Percentiles rank a stretch among this genome's conserved stretches.
Conservation (phyloP, 176 grass and related monocot genomes). For the Rhipidocladum racemiflorum region DNA sequence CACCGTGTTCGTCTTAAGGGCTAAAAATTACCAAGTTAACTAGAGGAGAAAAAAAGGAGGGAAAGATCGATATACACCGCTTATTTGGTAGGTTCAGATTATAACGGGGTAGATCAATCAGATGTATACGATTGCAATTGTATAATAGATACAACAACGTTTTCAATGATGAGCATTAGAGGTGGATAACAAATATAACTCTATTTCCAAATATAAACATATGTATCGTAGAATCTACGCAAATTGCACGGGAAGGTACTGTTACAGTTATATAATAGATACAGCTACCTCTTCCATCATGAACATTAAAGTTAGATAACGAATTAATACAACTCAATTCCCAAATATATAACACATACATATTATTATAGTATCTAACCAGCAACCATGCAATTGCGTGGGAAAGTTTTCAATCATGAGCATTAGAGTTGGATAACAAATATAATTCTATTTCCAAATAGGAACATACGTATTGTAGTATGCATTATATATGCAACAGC, state of each 20-base stretch:
- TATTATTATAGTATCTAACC: not conserved
- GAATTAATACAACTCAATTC: not conserved
- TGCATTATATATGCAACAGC: not conserved
- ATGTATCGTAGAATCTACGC: not conserved
- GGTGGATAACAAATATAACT: not conserved
- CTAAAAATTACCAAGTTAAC: too few relatives aligned
- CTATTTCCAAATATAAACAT: not conserved
- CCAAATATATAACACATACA: not conserved
- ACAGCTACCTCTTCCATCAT: too few relatives aligned
- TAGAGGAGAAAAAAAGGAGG: too few relatives aligned
- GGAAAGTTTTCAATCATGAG: not conserved
- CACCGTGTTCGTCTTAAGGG: too few relatives aligned
- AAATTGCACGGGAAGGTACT: too few relatives aligned
- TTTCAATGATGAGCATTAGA: not conserved
- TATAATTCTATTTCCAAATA: not conserved
- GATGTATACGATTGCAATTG: too few relatives aligned
- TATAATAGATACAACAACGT: too few relatives aligned
- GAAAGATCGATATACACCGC: too few relatives aligned
- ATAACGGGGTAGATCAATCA: too few relatives aligned
- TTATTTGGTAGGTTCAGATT: too few relatives aligned
- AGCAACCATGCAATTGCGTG: not conserved
- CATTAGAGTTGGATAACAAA: not conserved
- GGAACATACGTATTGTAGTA: not conserved
- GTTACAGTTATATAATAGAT: too few relatives aligned
- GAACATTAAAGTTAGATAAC: not conserved